Conservation (phyloP, 768 basidiomycete species). For the Xerocomellus amylosporus region DNA sequence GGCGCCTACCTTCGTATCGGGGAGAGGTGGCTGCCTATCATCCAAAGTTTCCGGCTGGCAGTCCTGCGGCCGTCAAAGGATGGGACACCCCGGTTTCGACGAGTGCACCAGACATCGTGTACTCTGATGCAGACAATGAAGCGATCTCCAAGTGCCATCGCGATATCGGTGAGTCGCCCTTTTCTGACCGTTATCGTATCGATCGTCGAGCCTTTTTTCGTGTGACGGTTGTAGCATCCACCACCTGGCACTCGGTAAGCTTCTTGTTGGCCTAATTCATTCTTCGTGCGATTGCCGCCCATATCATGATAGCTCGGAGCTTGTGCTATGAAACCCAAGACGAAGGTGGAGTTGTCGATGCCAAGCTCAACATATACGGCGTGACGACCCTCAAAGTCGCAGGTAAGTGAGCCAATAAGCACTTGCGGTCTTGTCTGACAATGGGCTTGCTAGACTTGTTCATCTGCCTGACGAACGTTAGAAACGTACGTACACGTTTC, state of each 20-base stretch:
- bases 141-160: not conserved
- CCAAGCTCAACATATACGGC: conserved; percentile 14
- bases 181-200: too few relatives aligned
- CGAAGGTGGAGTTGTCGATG: conserved; percentile 11
- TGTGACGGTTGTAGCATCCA: not conserved
- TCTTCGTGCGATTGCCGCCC: not conserved
- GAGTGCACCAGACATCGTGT: not conserved
- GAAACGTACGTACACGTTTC: not conserved
- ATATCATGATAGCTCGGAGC: not conserved
- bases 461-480: conserved; percentile 2
- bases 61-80: conserved; percentile 22
- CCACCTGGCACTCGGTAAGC: not conserved
- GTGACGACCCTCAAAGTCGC: conserved; percentile 14
- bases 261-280: not conserved
- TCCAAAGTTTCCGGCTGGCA: conserved; percentile 27
- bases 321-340: not conserved
- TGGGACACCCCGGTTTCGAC: not conserved
- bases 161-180: not conserved
- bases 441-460: not conserved
- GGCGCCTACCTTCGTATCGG: conserved; percentile 43
- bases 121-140: not conserved
- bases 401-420: not conserved
- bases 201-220: not conserved
- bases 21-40: conserved; percentile 8
- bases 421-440: not conserved